phyloP scores from a whole-genome alignment of 257 asterid genomes.

The Primulina eburnea region DNA sequence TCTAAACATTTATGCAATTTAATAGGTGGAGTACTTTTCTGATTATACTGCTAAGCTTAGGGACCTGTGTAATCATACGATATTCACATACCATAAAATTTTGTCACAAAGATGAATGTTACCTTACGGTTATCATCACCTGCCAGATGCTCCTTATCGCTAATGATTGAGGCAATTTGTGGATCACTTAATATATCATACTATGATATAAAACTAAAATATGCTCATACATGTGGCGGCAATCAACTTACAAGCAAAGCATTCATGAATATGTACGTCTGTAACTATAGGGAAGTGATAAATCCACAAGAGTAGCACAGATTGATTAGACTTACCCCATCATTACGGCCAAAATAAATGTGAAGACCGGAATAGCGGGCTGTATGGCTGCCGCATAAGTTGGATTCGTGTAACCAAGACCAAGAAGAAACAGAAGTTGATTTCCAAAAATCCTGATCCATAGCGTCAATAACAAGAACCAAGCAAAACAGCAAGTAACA shows the following conservation, averaged over 20 bases:
- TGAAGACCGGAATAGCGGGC: constrained; percentile 92
- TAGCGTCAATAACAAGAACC: neutral
- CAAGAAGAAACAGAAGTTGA: constrained; percentile 90
- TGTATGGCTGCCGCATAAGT: constrained; percentile 33
- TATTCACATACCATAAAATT: no score
- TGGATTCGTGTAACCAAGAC: constrained; percentile 96
- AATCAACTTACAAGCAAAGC: neutral
- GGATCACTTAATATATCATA: no score
- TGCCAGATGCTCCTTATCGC: neutral
- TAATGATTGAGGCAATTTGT: neutral
- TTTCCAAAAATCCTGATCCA: constrained; percentile 78
- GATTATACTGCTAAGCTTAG: neutral
- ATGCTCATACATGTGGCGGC: neutral
- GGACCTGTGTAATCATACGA: neutral
- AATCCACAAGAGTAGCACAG: neutral
- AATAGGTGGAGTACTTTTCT: neutral
- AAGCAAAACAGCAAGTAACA: neutral
- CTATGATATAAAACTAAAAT: no score
- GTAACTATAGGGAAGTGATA: no score
- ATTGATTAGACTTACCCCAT: constrained; percentile 75
- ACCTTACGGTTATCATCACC: neutral
- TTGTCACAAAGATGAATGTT: no score
- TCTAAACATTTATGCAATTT: neutral
- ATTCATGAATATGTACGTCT: neutral
- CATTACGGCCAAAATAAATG: constrained; percentile 74